Percentiles rank a stretch among this genome's conserved stretches.
phyloP scores from a whole-genome alignment of 1,284 basidiomycete genomes.

The Malassezia dermatis region DNA sequence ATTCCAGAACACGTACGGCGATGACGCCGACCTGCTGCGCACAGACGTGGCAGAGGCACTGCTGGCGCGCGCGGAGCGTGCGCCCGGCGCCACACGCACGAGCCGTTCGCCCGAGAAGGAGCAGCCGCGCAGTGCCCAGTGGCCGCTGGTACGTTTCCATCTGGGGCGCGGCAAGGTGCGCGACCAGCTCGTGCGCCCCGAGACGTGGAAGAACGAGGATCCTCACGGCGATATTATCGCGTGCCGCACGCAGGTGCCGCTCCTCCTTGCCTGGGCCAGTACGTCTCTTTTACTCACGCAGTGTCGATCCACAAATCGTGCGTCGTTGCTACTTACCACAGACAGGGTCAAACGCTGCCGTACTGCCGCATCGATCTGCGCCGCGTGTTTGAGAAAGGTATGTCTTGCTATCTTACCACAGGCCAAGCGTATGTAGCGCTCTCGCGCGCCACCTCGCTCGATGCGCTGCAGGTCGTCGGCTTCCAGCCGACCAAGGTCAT shows the following conservation, averaged over 20 bases:
- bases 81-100: conserved; percentile 13
- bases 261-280: conserved; percentile 44
- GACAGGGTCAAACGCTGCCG: conserved; percentile 43
- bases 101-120: neutral
- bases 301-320: conserved; percentile 47
- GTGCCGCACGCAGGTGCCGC: conserved; percentile 37
- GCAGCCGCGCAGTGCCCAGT: conserved; percentile 9
- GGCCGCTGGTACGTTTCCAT: conserved; percentile 40
- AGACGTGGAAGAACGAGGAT: conserved; percentile 49
- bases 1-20: conserved; percentile 24
- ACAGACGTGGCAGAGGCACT: conserved; percentile 39
- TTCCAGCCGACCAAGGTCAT: conserved; percentile 53
- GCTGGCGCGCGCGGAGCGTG: conserved; percentile 24
- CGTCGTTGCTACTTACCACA: neutral
- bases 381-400: conserved; percentile 40
- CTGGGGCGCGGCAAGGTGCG: conserved; percentile 26
- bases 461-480: conserved; percentile 77
- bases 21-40: conserved; percentile 29
- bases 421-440: conserved; percentile 85
- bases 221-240: conserved; percentile 45
- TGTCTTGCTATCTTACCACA: neutral
- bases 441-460: conserved; percentile 80
- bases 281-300: conserved; percentile 26
- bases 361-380: conserved; percentile 41
- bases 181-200: conserved; percentile 31